Evolutionary conservation across 1,284 basidiomycete species (phyloP).

Genomic region (Cryptococcus sp.): DNA sequence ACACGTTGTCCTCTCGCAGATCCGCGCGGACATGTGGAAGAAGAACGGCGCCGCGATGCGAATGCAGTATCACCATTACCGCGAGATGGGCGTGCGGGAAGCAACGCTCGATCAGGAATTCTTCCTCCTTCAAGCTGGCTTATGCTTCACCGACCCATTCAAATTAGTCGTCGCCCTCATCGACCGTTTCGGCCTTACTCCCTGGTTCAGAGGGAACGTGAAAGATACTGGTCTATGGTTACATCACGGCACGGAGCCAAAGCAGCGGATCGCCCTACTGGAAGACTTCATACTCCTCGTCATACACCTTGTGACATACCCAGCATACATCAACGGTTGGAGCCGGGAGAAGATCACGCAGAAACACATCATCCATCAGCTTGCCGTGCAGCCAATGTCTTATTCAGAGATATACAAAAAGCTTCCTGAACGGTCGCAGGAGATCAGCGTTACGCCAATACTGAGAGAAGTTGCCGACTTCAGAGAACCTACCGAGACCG

Average conservation of each 20-base stretch:
- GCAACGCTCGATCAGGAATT: constrained; percentile 96
- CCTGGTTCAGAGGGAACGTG: constrained; percentile 70
- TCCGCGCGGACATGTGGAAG: constrained; percentile 94
- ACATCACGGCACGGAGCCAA: constrained; percentile 34
- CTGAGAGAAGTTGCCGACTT: constrained; percentile 80
- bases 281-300: constrained; percentile 90
- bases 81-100: constrained; percentile 93
- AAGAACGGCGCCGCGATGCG: constrained; percentile 95
- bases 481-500: constrained; percentile 68
- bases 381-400: constrained; percentile 82
- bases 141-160: constrained; percentile 77
- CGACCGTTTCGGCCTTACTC: constrained; percentile 80
- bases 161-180: constrained; percentile 81
- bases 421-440: constrained; percentile 83
- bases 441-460: constrained; percentile 78
- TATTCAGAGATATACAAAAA: constrained; percentile 92
- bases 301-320: constrained; percentile 84
- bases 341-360: constrained; percentile 68
- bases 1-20: constrained; percentile 74
- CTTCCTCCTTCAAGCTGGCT: constrained; percentile 82
- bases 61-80: constrained; percentile 94
- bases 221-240: constrained; percentile 33
- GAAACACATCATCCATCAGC: constrained; percentile 85
- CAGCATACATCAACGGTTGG: constrained; percentile 72
- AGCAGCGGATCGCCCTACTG: constrained; percentile 71